These are phyloP conservation scores for Sechiopsis laciniata DNA, from an alignment of 306 rosid genomes.

Conservation along the genomic window DNA sequence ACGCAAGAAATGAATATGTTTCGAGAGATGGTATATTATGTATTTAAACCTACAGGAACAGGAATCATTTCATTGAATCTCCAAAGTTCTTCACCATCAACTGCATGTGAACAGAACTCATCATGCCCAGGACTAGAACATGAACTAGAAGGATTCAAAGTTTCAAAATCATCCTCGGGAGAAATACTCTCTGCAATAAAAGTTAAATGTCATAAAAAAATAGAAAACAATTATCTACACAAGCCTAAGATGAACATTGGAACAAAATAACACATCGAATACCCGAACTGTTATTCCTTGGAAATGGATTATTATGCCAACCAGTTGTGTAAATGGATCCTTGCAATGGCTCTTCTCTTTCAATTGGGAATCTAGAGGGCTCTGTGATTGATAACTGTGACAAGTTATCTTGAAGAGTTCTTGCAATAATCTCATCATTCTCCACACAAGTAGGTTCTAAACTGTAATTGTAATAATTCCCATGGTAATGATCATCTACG, in stretches of 20 bases:
- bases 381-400: conserved; percentile 47
- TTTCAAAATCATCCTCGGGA: conserved; percentile 34
- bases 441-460: conserved; percentile 45
- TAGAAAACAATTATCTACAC: conserved; percentile 19
- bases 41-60: conserved; percentile 58
- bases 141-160: conserved; percentile 45
- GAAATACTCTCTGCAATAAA: conserved; percentile 34
- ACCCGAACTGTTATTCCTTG: conserved; percentile 49
- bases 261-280: conserved; percentile 21
- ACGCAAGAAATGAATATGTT: neutral
- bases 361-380: conserved; percentile 35
- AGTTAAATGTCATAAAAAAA: conserved; percentile 19
- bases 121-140: conserved; percentile 49
- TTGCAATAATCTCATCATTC: conserved; percentile 75
- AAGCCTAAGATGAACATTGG: conserved; percentile 14
- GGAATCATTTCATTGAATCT: conserved; percentile 56
- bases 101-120: conserved; percentile 33
- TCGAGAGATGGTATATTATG: neutral
- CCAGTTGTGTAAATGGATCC: conserved; percentile 35
- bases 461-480: conserved; percentile 44
- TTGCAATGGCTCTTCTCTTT: conserved; percentile 41
- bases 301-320: conserved; percentile 45
- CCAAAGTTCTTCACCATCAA: conserved; percentile 54
- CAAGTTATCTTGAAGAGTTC: conserved; percentile 72
- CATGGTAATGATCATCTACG: conserved; percentile 34